Evolutionary conservation across 2,329 filamentous ascomycete genomes (phyloP), one percentile per base, ranked within the genome.

Genomic region (Podosphaera aphanis): DNA sequence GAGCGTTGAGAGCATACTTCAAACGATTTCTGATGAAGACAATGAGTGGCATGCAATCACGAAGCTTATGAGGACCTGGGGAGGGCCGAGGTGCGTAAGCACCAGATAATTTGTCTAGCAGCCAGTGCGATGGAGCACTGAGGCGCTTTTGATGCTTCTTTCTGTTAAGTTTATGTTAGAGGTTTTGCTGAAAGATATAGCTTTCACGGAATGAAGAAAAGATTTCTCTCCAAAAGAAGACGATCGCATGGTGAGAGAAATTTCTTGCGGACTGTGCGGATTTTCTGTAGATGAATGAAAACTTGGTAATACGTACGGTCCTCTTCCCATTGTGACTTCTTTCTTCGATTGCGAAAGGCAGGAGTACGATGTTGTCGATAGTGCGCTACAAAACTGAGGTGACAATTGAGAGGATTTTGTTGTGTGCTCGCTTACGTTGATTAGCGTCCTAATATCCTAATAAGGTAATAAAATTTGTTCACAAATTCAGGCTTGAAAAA

Each of bases 121-220:
- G 83, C 90, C 90, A 98, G 81, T 95, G 90, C 67, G 83, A 92
- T 65, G 90, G 90, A 66, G 90, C 90, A 71, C 83, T 90, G 66
- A 95, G 77, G 76, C 90, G 86, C 86, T 98, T 95, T 72, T 95
- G 88, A 73, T 98, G 90, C 82, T 94, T 94, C 78, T 90, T 92
- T 70, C 81, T 86, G 63, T 62, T 56, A 53, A 53, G 52, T 8
- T 13, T 19, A 41, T 6, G 20, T 41, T n/a, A 41, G 38, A 20
- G 19, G 4, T 20, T 2, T 41, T 3, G 6, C 2, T 19, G 2
- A 8, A 21, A 38, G 43, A 29, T 47, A 35, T 37, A 35, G 43
- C 55, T 49, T 55, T 53, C 49, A 2, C 23, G 13, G 19, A 31
- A 21, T 15, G 23, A 19, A 16, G n/a, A 4, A 33, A 10, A 3